These are phyloP conservation scores for Ophiocordyceps australis DNA, from an alignment of 2,329 filamentous ascomycete species.

Conservation along the genomic window DNA sequence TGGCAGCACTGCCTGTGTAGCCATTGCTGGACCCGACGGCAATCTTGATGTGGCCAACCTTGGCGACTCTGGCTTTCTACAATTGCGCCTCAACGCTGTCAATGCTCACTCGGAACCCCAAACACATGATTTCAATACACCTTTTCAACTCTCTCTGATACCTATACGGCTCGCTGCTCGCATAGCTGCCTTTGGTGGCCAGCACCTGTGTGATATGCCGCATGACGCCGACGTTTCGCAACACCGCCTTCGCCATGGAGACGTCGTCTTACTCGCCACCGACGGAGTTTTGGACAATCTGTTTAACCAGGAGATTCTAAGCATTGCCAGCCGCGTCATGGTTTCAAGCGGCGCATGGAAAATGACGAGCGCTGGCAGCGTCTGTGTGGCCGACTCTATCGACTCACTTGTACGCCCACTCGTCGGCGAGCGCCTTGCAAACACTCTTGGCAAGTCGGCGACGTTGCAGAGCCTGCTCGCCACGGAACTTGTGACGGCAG, in stretches of 20 bases:
- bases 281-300: slow-evolving; percentile 96
- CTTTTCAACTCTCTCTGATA: slow-evolving; percentile 82
- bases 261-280: slow-evolving; percentile 84
- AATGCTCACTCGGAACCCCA: slow-evolving; percentile 71
- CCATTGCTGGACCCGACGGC: slow-evolving; percentile 54
- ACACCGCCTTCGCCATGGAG: slow-evolving; percentile 67
- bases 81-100: slow-evolving; percentile 71
- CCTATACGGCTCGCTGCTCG: slow-evolving; percentile 64
- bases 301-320: slow-evolving; percentile 74
- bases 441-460: slow-evolving; percentile 9
- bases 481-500: slow-evolving; percentile 59
- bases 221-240: slow-evolving; percentile 66
- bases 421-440: slow-evolving; percentile 6
- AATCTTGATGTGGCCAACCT: slow-evolving; percentile 78
- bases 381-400: slow-evolving; percentile 45
- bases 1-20: slow-evolving; percentile 86
- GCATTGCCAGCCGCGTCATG: slow-evolving; percentile 65
- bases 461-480: slow-evolving; percentile 68
- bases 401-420: slow-evolving; percentile 18
- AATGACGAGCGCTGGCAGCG: slow-evolving; percentile 36
- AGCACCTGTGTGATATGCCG: slow-evolving; percentile 66
- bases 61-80: slow-evolving; percentile 85
- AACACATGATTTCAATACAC: slow-evolving; percentile 95
- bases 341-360: slow-evolving; percentile 56
- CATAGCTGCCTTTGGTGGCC: slow-evolving; percentile 67